Conservation (phyloP, 306 rosid genomes). For the Castanea sativa region DNA sequence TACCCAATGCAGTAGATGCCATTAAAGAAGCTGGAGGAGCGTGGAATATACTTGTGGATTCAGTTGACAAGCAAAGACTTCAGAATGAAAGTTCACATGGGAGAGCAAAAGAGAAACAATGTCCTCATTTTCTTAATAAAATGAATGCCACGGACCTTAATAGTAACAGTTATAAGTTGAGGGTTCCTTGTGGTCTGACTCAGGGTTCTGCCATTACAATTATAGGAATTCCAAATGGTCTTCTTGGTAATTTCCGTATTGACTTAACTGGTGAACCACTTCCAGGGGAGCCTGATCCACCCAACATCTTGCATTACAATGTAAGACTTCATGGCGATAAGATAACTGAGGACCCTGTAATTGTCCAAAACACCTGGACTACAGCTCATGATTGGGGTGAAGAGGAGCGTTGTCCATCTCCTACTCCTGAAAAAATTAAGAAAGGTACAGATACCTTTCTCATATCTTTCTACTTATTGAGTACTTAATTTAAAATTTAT, state of each 20-base stretch:
- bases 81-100: slow-evolving; percentile 53
- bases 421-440: slow-evolving; percentile 59
- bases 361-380: slow-evolving; percentile 98
- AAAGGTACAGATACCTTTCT: slow-evolving; percentile 51
- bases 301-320: slow-evolving; percentile 89
- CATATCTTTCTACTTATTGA: slow-evolving; percentile 14
- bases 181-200: slow-evolving; percentile 90
- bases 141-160: slow-evolving; percentile 66
- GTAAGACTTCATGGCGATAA: slow-evolving; percentile 96
- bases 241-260: slow-evolving; percentile 81
- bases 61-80: slow-evolving; percentile 57
- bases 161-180: slow-evolving; percentile 54
- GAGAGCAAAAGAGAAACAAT: slow-evolving; percentile 76
- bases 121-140: slow-evolving; percentile 86
- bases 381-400: slow-evolving; percentile 93
- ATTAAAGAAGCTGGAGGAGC: slow-evolving; percentile 86
- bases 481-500: slow-evolving; percentile 3
- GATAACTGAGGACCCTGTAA: slow-evolving; percentile 91
- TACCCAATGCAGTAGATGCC: slow-evolving; percentile 91
- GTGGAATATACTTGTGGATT: slow-evolving; percentile 74
- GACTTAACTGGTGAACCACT: slow-evolving; percentile 90
- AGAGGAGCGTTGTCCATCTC: slow-evolving; percentile 97
- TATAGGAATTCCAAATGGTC: slow-evolving; percentile 85
- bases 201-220: slow-evolving; percentile 92
- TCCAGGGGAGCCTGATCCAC: slow-evolving; percentile 98